Conservation (phyloP, 2,329 filamentous ascomycete species). For the Fusarium tanahbumbuense region DNA sequence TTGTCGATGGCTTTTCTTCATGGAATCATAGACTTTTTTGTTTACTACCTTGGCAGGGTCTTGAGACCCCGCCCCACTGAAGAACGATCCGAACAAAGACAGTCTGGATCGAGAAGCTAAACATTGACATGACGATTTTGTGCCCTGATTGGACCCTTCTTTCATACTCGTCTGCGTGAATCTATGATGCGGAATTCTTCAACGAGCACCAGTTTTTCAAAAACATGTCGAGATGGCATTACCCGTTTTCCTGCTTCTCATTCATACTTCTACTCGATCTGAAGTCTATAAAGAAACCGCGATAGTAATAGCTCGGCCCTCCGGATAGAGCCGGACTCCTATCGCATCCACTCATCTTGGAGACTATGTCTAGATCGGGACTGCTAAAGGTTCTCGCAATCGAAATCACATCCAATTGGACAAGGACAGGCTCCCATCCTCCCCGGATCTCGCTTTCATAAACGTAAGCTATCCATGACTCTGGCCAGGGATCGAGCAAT, state of each 20-base stretch:
- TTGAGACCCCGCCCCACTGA: slow-evolving; percentile 31
- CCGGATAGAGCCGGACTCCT: slow-evolving; percentile 36
- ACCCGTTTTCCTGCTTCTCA: neutral
- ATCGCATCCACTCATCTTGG: slow-evolving; percentile 44
- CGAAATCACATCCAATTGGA: slow-evolving; percentile 43
- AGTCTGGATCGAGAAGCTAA: slow-evolving; percentile 14
- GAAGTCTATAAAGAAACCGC: slow-evolving; percentile 8
- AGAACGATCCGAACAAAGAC: slow-evolving; percentile 22
- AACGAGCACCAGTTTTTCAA: neutral
- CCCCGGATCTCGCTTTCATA: slow-evolving; percentile 43
- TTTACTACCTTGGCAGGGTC: slow-evolving; percentile 25
- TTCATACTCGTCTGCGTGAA: slow-evolving; percentile 6
- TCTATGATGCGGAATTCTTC: slow-evolving; percentile 2
- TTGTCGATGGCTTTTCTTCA: slow-evolving; percentile 31
- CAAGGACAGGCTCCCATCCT: slow-evolving; percentile 29
- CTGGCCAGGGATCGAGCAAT: slow-evolving; percentile 23
- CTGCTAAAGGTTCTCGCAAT: slow-evolving; percentile 42
- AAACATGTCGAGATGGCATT: neutral
- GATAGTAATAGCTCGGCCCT: slow-evolving; percentile 32
- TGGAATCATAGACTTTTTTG: slow-evolving; percentile 39
- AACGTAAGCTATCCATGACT: slow-evolving; percentile 44
- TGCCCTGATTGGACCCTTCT: slow-evolving; percentile 14
- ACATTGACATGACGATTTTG: neutral
- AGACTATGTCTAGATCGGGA: slow-evolving; percentile 46
- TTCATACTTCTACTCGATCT: neutral